Conservation (phyloP, 441 rosid genomes). For the Populus trichocarpa region DNA sequence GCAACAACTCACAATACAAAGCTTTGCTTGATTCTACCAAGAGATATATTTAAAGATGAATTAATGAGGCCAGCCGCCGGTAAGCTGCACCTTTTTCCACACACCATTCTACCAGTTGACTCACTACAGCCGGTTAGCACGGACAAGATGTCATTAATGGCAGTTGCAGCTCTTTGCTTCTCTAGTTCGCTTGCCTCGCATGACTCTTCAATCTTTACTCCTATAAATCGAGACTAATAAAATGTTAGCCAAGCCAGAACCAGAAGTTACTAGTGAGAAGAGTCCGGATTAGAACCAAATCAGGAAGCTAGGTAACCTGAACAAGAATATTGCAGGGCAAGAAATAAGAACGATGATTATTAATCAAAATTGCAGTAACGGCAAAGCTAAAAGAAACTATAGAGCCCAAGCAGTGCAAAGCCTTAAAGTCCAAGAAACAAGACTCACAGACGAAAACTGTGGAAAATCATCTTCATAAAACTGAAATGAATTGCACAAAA, state of each 20-base stretch:
- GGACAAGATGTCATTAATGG: slow-evolving; percentile 50
- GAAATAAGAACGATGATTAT: not conserved
- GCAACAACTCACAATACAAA: slow-evolving; percentile 92
- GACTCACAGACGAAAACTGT: too few species aligned
- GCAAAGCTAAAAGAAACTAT: not conserved
- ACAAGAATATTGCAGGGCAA: not conserved
- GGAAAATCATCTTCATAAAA: too few species aligned
- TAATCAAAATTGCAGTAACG: not conserved
- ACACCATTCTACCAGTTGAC: slow-evolving; percentile 57
- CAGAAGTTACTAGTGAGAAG: not conserved
- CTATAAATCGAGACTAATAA: slow-evolving; percentile 27
- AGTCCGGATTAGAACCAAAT: not conserved
- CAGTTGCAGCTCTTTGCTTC: slow-evolving; percentile 53
- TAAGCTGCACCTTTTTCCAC: slow-evolving; percentile 48
- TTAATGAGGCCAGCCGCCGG: slow-evolving; percentile 43
- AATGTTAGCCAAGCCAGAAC: slow-evolving; percentile 1
- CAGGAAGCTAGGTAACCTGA: not conserved
- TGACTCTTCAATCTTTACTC: slow-evolving; percentile 47
- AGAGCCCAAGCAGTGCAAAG: not conserved
- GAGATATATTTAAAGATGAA: slow-evolving; percentile 78
- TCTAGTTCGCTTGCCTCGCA: slow-evolving; percentile 75
- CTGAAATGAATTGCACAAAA: not conserved
- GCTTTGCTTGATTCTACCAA: slow-evolving; percentile 99
- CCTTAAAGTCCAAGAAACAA: not conserved
- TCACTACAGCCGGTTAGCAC: slow-evolving; percentile 57